These are phyloP conservation scores for Pyrrhoderma noxium DNA, from an alignment of 1,284 basidiomycete genomes.

Conservation along the genomic window DNA sequence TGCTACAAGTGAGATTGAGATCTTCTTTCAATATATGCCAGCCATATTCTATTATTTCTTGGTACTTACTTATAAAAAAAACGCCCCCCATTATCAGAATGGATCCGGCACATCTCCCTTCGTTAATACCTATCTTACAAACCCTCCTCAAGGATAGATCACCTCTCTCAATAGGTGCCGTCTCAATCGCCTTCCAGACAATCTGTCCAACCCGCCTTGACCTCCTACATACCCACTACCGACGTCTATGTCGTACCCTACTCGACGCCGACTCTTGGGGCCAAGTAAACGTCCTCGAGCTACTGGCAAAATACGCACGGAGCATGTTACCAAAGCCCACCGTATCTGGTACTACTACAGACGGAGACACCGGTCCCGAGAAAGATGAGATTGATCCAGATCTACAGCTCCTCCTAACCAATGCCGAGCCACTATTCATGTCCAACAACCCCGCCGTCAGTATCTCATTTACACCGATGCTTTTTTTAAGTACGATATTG, in stretches of 20 bases:
- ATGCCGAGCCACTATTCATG: constrained; percentile 70
- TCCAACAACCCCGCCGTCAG: constrained; percentile 81
- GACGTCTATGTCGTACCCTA: constrained; percentile 76
- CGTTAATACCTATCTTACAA: constrained; percentile 68
- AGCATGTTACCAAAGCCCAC: constrained; percentile 76
- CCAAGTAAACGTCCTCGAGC: constrained; percentile 73
- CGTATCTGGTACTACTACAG: constrained; percentile 14
- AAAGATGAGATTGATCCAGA: constrained; percentile 61
- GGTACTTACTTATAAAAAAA: not conserved
- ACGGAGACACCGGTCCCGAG: not conserved
- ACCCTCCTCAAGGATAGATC: constrained; percentile 78
- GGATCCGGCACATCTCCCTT: constrained; percentile 63
- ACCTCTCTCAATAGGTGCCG: constrained; percentile 82
- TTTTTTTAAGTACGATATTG: constrained; percentile 2
- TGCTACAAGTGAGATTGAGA: constrained; percentile 79
- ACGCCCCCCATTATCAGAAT: constrained; percentile 41
- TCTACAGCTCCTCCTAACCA: constrained; percentile 68
- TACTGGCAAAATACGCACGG: constrained; percentile 79
- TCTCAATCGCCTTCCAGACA: constrained; percentile 77
- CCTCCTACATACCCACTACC: constrained; percentile 83
- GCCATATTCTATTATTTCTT: constrained; percentile 9
- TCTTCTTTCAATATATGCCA: no score
- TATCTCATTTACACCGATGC: not conserved
- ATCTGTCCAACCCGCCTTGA: constrained; percentile 82
- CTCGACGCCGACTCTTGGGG: constrained; percentile 97